phyloP scores from a whole-genome alignment of 305 asterid genomes.

The Plantago lanceolata region DNA sequence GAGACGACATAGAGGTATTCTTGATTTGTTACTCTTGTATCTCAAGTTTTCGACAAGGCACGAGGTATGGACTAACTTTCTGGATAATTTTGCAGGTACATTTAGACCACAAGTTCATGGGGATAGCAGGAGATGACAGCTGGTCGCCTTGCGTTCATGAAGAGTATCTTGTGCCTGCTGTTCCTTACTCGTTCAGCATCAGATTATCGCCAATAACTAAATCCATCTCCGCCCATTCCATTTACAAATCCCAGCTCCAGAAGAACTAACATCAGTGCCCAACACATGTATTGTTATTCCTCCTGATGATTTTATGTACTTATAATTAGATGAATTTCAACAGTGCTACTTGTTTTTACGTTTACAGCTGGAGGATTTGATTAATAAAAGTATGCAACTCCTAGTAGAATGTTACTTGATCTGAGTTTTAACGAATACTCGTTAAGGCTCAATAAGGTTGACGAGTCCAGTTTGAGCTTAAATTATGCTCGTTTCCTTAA shows the following conservation, averaged over 20 bases:
- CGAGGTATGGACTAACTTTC: neutral
- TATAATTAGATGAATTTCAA: conserved; percentile 6
- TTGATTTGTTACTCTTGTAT: neutral
- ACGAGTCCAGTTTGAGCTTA: too few relatives aligned
- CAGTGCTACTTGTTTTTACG: too few relatives aligned
- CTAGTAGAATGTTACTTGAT: too few relatives aligned
- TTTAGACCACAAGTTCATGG: conserved; percentile 96
- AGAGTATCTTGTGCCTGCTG: conserved; percentile 62
- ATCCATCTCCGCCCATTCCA: conserved; percentile 43
- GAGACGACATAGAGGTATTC: conserved; percentile 77
- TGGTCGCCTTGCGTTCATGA: conserved; percentile 92
- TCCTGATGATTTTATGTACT: conserved; percentile 3
- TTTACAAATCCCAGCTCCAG: conserved; percentile 50
- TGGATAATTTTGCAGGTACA: conserved; percentile 55
- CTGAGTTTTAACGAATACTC: too few relatives aligned
- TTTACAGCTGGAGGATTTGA: too few relatives aligned
- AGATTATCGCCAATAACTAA: conserved; percentile 57
- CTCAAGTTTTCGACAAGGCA: neutral
- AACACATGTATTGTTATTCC: neutral
- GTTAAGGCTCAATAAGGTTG: too few relatives aligned
- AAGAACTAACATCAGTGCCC: conserved; percentile 3
- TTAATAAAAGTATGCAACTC: too few relatives aligned
- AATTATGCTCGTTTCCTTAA: too few relatives aligned
- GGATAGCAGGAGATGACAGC: conserved; percentile 95
- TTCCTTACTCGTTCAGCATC: conserved; percentile 66